Evolutionary conservation across 768 basidiomycete species (phyloP).

Genomic region (Ramaria sp.): DNA sequence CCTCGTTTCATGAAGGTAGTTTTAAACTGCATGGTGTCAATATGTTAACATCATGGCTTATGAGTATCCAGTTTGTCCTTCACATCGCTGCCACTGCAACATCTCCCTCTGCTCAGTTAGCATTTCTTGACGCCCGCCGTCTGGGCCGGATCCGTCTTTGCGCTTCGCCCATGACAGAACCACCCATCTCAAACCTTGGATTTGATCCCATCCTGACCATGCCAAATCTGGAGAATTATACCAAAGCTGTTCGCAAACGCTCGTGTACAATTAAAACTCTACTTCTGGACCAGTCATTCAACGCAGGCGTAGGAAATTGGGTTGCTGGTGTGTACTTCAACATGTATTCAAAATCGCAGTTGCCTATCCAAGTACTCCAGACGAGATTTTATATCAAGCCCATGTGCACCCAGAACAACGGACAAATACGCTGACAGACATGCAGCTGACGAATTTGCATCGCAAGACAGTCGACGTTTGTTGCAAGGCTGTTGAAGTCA

Average conservation of each 20-base stretch:
- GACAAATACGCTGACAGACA: conserved; percentile 41
- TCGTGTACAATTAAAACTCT: conserved; percentile 62
- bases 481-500: conserved; percentile 47
- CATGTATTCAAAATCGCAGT: neutral
- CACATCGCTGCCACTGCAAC: conserved; percentile 34
- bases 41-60: neutral
- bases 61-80: conserved; percentile 42
- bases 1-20: conserved; percentile 55
- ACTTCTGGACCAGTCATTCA: conserved; percentile 72
- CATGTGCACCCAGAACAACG: conserved; percentile 63
- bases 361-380: conserved; percentile 18
- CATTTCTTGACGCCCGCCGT: conserved; percentile 63
- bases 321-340: conserved; percentile 45
- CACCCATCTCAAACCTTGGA: conserved; percentile 62
- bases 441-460: conserved; percentile 42
- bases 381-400: conserved; percentile 68
- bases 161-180: conserved; percentile 43
- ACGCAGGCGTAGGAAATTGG: conserved; percentile 77
- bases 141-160: conserved; percentile 62
- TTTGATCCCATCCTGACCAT: conserved; percentile 70
- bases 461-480: conserved; percentile 46
- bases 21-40: neutral
- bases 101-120: conserved; percentile 35
- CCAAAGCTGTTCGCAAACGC: conserved; percentile 36
- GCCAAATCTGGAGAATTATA: conserved; percentile 46